Evolutionary conservation across 768 basidiomycete species (phyloP), one percentile per base, ranked within the genome.

Genomic region (Leccinum obscurum): DNA sequence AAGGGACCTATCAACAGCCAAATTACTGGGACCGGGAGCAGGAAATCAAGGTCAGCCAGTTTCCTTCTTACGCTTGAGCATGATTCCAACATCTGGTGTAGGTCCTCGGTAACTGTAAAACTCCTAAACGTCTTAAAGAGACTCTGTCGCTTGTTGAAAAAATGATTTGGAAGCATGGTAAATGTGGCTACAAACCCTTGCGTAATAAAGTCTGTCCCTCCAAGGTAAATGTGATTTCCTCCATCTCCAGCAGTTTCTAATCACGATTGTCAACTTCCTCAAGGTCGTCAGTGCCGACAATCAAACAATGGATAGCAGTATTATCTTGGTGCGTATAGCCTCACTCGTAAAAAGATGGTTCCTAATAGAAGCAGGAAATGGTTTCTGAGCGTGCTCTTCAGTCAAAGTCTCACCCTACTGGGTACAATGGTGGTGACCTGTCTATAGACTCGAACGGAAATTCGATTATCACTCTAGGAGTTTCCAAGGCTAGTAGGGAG

Each of bases 151-250:
- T 87, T 2, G 67, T 90, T 4, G 85, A 88, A 61, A 82, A 82
- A 59, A 67, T 93, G 72, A 74, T 92, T 10, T 81, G 82, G 78
- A 80, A 84, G 34, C 90, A 94, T 65, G 72, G 78, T 0, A 87
- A 84, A 65, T 92, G 89, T 64, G 81, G 81, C 14, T 93, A 93
- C 66, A 81, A 83, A 58, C 78, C 81, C 20, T 66, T 93, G 34
- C 75, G 86, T 34, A 81, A 88, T 60, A 72, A 79, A 28, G 70
- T 79, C n/a, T 95, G 94, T 68, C 88, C 90, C 4, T 89, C 90
- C 5, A 94, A 93, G 80, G 91, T 87, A 60, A 37, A 9, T 59
- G 0, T 35, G 50, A 20, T 17, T 46, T 58, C 48, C 37, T 54
- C 26, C 44, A 24, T 48, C 15, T 54, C 20, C 52, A 3, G 9